These are phyloP conservation scores for Pythium phragmiticola DNA, from an alignment of 352 stramenopile species.

Conservation along the genomic window DNA sequence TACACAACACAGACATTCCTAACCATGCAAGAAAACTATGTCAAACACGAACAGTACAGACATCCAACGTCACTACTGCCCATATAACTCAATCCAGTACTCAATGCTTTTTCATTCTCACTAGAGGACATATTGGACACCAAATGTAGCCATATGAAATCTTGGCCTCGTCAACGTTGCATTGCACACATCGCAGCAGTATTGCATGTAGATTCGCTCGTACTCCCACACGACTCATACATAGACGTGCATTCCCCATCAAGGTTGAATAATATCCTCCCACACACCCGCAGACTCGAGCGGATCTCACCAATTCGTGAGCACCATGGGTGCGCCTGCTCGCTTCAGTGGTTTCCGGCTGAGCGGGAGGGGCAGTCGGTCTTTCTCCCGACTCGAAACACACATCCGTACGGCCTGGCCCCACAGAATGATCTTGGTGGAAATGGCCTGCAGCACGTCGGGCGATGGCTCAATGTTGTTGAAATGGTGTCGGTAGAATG, in stretches of 20 bases:
- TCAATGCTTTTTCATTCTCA: no score
- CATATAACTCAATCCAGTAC: no score
- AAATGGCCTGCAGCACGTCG: conserved; percentile 57
- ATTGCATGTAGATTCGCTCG: neutral
- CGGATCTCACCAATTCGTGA: conserved; percentile 3
- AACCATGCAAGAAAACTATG: no score
- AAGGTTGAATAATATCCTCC: no score
- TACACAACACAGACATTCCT: no score
- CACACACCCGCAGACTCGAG: no score
- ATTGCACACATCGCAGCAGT: no score
- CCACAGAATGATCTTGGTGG: conserved; percentile 60
- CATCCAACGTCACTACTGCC: no score
- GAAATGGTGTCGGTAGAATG: conserved; percentile 65
- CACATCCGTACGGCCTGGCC: conserved; percentile 58
- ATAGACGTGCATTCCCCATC: no score
- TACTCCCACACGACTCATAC: no score
- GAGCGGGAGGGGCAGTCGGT: neutral
- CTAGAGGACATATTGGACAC: no score
- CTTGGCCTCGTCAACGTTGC: neutral
- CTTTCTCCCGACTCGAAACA: conserved; percentile 31
- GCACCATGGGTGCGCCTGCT: neutral
- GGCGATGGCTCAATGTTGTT: conserved; percentile 34
- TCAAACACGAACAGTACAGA: no score
- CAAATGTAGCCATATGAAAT: conserved; percentile 6
- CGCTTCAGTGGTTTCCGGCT: conserved; percentile 3